Base-by-base conservation (phyloP, 805 yeast genomes). In the Sugiyamaella boreocaroliniensis region DNA sequence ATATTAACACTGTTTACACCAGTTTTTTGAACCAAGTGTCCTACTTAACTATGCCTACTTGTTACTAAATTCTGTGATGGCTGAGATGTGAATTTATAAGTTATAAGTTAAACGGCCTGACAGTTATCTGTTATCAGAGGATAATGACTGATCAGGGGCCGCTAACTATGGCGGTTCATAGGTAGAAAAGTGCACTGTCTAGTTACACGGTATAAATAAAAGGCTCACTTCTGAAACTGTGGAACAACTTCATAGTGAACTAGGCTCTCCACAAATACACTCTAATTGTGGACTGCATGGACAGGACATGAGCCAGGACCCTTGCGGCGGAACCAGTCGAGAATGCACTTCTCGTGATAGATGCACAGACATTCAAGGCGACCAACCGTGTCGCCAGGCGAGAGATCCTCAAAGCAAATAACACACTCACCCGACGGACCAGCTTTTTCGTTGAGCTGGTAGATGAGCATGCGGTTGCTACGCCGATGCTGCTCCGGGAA, bases 351-450 rank as follows among this genome's bases (percentile, higher is more conserved):
- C 65, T 89, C 89, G 64, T 93, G 99, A 68, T 89, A 93, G 37
- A 90, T 88, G 65, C 99, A 93, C 12, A 93, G 74, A 66, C 99
- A 93, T 67, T 92, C 98, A 54, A 93, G 70, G 43, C 99, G 72
- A 0, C 96, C 98, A 15, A 93, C 92, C 62, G 84, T 85, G 51
- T 89, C 93, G 1, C 96, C 96, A 0, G 90, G 87, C 47, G 71
- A 70, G 66, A 90, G 80, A 16, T 87, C 95, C 65, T 93, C 99
- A 56, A 92, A 80, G 64, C 99, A 93, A 20, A 93, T 92, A 14
- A 89, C 92, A 67, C 99, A 93, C 67, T 93, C 98, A 47, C 80
- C 80, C 41, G 54, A 50, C n/a, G 44, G 42, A 14, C 47, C 40
- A 18, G 61, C 66, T 53, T 62, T 66, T 54, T 73, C 75, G 5